phyloP scores from a whole-genome alignment of 2,329 filamentous ascomycete genomes.

The Escovopsis sp. region DNA sequence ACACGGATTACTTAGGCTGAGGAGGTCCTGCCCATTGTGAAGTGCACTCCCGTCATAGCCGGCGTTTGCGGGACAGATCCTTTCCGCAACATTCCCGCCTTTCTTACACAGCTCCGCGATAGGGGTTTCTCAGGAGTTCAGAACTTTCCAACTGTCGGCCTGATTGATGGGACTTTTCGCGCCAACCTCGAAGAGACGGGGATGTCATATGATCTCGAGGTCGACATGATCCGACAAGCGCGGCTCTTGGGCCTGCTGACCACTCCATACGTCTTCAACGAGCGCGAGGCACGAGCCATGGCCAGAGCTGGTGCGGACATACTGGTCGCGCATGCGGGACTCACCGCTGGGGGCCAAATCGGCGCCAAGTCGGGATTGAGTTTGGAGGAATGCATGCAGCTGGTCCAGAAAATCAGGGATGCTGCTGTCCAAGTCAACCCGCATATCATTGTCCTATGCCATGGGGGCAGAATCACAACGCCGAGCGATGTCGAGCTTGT shows the following conservation, averaged over 20 bases:
- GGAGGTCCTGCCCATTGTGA: slow-evolving; percentile 52
- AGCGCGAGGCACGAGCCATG: slow-evolving; percentile 48
- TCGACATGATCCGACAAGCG: slow-evolving; percentile 50
- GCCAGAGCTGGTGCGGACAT: slow-evolving; percentile 50
- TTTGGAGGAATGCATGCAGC: slow-evolving; percentile 47
- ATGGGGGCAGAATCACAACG: slow-evolving; percentile 53
- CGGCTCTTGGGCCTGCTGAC: slow-evolving; percentile 47
- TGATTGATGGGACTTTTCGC: slow-evolving; percentile 55
- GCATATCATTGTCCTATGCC: slow-evolving; percentile 53
- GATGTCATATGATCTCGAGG: slow-evolving; percentile 53
- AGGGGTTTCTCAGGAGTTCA: slow-evolving; percentile 56
- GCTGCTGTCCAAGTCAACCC: slow-evolving; percentile 38
- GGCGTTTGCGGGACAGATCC: slow-evolving; percentile 60
- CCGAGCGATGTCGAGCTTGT: slow-evolving; percentile 51
- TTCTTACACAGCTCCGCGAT: slow-evolving; percentile 43
- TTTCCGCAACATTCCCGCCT: slow-evolving; percentile 45
- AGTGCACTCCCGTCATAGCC: slow-evolving; percentile 50
- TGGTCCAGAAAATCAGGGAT: slow-evolving; percentile 50
- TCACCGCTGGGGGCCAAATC: slow-evolving; percentile 50
- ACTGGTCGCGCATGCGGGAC: slow-evolving; percentile 53
- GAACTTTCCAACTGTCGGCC: slow-evolving; percentile 59
- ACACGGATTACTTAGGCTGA: slow-evolving; percentile 27
- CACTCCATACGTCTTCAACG: slow-evolving; percentile 55
- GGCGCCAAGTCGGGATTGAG: slow-evolving; percentile 46
- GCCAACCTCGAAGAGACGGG: slow-evolving; percentile 56